Base-by-base conservation (phyloP, 2,329 filamentous ascomycete genomes). In the Xylaria sp. region DNA sequence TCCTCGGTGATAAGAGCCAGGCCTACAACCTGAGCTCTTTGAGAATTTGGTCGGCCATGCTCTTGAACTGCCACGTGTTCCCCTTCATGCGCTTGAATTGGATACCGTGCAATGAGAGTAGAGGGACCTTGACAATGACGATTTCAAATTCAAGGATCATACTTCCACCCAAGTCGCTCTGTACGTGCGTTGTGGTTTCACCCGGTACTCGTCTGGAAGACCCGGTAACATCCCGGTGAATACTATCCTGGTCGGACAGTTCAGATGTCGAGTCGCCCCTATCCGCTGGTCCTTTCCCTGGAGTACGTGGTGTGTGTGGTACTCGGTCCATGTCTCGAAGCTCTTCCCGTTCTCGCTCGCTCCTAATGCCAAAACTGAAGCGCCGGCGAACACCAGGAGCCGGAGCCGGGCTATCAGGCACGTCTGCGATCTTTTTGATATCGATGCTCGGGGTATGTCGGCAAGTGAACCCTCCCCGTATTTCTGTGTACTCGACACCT, bases 41-140 rank as follows among this genome's bases (percentile, higher is more conserved):
- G 74, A 99, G 84, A 75, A 99, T 98, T 75, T 94, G 94, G 81
- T 97, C 94, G 42, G 96, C 96, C 94, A 98, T 97, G 77, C 93
- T 95, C 84, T 98, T 97, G 83, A 97, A 99, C 80, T 98, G 94
- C 94, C 95, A 98, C 67, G 96, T 98, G 68, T 97, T 95, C 42
- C 96, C 95, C 65, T 93, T 89, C 73, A 98, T 91, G 78, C 96
- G 94, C 86, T 99, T 99, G 84, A 99, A 99, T 79, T 98, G 96
- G 69, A 99, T 94, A 57, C 96, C 96, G 77, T 99, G 95, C 65
- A 99, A 82, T 50, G 92, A 94, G 69, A 99, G 89, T 60, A 99
- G 84, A 12, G 96, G 96, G 30, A 99, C 94, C 82, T 99, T 99
- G 78, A 99, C 96, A 74, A 99, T 96, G 73, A 98, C 90, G 71